Evolutionary conservation across 345 rosid species (phyloP).

Genomic region (Eucalyptus microcorys): DNA sequence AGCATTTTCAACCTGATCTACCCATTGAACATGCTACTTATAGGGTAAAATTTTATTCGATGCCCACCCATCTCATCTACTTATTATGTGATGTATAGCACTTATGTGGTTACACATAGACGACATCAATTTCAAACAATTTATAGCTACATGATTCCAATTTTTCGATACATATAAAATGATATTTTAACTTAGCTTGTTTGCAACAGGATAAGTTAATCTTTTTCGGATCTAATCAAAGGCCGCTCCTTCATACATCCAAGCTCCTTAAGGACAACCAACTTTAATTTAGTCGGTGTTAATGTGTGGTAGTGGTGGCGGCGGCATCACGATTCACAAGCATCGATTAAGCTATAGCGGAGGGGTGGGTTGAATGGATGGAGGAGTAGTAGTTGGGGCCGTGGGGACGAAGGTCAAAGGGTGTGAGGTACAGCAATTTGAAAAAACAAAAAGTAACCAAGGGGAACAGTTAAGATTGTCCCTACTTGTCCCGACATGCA

Average conservation of each 20-base stretch:
- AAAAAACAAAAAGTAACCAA: not conserved
- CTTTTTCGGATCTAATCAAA: not conserved
- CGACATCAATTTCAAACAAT: not conserved
- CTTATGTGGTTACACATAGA: not conserved
- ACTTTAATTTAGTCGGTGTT: not conserved
- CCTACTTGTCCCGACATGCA: constrained; percentile 18
- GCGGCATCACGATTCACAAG: not conserved
- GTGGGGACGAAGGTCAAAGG: not conserved
- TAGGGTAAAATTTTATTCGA: not conserved
- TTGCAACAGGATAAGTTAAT: not conserved
- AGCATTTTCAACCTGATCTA: no score
- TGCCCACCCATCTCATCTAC: not conserved
- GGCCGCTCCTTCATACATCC: not conserved
- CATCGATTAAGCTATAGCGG: not conserved
- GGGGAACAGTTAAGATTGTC: constrained; percentile 43
- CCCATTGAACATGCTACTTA: not conserved
- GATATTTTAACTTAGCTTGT: not conserved
- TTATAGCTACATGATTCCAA: accelerated
- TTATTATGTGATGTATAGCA: not conserved
- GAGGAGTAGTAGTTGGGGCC: not conserved
- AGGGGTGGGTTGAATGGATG: not conserved
- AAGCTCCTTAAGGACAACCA: not conserved
- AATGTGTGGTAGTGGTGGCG: not conserved
- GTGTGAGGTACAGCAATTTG: not conserved
- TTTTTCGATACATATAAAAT: not conserved